Evolutionary conservation across 306 rosid species (phyloP).

Genomic region (Sechiopsis laciniata): DNA sequence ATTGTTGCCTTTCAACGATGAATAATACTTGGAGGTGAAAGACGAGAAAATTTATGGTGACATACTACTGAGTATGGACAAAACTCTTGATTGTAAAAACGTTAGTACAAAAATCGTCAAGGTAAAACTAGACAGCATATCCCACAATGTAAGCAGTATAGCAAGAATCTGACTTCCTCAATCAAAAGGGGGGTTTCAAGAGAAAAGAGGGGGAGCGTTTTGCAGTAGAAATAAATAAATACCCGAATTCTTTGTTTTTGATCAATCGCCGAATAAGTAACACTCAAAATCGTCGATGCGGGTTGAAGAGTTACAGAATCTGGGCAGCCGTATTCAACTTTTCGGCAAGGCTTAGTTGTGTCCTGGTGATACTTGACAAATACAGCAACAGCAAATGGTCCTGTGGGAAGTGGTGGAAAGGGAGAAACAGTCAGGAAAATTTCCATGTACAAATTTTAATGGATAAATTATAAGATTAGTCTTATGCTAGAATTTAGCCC

Average conservation of each 20-base stretch:
- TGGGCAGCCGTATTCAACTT: slow-evolving; percentile 95
- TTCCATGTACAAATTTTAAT: background rate
- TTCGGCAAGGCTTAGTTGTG: slow-evolving; percentile 77
- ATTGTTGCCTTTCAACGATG: background rate
- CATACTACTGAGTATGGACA: background rate
- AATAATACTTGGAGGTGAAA: background rate
- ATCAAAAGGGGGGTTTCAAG: background rate
- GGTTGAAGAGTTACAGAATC: slow-evolving; percentile 45
- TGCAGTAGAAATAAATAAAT: background rate
- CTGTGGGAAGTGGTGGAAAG: slow-evolving; percentile 26
- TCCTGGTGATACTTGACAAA: slow-evolving; percentile 83
- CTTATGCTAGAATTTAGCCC: too few relatives aligned
- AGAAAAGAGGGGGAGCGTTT: background rate
- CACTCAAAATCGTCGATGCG: slow-evolving; percentile 3
- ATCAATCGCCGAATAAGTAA: background rate
- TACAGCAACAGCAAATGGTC: slow-evolving; percentile 78
- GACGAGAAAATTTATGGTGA: background rate
- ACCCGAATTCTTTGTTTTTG: background rate
- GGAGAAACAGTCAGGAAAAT: background rate
- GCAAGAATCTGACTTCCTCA: background rate
- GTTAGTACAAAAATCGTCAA: slow-evolving; percentile 4
- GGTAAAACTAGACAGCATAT: slow-evolving; percentile 3
- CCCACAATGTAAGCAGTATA: slow-evolving; percentile 12
- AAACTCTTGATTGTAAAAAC: slow-evolving; percentile 8
- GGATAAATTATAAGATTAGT: too few relatives aligned